Percentiles rank a stretch among this genome's conserved stretches.
Conservation (phyloP, 2,329 filamentous ascomycete species). For the Xylaria sp. region DNA sequence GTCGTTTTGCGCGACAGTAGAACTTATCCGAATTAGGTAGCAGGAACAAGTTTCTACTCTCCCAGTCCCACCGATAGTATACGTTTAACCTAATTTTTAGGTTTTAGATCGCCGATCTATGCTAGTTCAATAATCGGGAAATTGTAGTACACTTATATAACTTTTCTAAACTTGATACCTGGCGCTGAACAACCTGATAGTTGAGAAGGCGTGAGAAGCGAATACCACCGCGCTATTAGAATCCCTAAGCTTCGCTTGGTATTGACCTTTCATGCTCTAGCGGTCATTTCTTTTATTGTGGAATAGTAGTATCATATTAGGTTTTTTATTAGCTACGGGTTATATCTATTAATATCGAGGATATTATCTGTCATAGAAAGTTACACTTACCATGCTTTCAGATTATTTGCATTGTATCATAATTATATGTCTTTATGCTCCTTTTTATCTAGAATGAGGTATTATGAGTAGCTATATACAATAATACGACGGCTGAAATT, state of each 20-base stretch:
- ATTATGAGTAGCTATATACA: neutral
- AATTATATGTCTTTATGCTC: neutral
- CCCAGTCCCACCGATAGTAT: no score
- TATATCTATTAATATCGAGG: neutral
- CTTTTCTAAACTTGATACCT: neutral
- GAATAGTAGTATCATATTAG: neutral
- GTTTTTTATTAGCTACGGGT: neutral
- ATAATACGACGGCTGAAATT: neutral
- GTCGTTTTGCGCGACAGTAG: no score
- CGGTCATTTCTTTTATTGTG: neutral
- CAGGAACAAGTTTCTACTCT: no score
- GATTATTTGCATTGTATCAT: neutral
- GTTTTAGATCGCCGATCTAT: neutral
- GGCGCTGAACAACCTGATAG: neutral
- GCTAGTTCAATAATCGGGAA: neutral
- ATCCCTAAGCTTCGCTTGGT: neutral
- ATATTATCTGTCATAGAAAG: neutral
- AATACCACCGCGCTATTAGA: neutral
- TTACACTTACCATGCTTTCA: neutral
- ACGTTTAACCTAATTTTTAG: neutral
- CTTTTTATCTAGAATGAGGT: neutral
- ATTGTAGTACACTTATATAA: neutral
- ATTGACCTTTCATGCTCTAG: no score
- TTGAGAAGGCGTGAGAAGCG: neutral
- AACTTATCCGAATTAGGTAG: neutral